Conservation (phyloP, 2,329 filamentous ascomycete species). For the Arthrobotrys pseudoclavata region DNA sequence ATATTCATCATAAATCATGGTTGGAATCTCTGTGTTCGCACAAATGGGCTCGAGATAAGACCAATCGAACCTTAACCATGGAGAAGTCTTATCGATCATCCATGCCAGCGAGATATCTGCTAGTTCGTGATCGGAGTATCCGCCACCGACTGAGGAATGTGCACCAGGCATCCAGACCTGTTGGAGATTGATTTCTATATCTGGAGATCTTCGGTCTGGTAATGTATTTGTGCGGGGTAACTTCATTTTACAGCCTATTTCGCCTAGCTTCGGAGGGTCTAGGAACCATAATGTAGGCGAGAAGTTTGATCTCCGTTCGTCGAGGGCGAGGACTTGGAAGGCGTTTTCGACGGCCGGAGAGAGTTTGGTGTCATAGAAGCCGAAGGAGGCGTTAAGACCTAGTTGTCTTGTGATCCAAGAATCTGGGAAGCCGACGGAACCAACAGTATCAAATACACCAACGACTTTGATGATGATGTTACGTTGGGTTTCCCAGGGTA, state of each 20-base stretch:
- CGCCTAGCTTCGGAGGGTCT: conserved; percentile 28
- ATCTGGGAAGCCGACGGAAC: conserved; percentile 63
- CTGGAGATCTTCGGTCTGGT: conserved; percentile 31
- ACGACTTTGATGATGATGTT: conserved; percentile 64
- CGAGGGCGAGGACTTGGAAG: conserved; percentile 72
- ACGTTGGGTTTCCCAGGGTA: conserved; percentile 56
- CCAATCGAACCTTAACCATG: conserved; percentile 65
- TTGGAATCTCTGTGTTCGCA: conserved; percentile 45
- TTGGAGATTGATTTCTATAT: conserved; percentile 56
- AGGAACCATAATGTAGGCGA: conserved; percentile 51
- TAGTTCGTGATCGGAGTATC: conserved; percentile 69
- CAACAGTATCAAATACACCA: conserved; percentile 70
- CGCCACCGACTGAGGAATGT: conserved; percentile 69
- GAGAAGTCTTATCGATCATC: conserved; percentile 69
- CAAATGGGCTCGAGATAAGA: conserved; percentile 64
- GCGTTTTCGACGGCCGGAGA: conserved; percentile 69
- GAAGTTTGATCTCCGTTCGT: conserved; percentile 68
- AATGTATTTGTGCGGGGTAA: conserved; percentile 60
- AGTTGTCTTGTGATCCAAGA: conserved; percentile 54
- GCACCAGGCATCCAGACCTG: conserved; percentile 62
- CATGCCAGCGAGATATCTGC: conserved; percentile 70
- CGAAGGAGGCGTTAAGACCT: conserved; percentile 49
- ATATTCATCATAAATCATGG: conserved; percentile 40
- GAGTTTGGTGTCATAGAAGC: conserved; percentile 57
- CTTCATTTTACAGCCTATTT: conserved; percentile 62